Base-by-base conservation (phyloP, 148 eudicot genomes). In the Simmondsia chinensis region DNA sequence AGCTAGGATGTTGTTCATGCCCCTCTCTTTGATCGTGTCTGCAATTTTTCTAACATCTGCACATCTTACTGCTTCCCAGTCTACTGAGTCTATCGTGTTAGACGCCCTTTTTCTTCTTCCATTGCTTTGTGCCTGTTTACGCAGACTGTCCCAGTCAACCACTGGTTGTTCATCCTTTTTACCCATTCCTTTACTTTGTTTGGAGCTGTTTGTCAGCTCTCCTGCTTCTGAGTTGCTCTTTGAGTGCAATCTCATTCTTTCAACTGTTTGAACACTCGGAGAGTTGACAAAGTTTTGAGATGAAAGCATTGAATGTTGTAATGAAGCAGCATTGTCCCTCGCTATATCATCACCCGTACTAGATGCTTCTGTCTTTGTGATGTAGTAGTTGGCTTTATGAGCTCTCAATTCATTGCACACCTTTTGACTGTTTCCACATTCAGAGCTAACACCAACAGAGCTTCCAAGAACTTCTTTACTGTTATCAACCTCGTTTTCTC, bases 71-170 rank as follows among this genome's bases (percentile, higher is more conserved):
- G 78, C 82, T 20, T 79, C 88, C 87, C 86, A 87, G 24, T 87
- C 71, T 0, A 79, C 65, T 18, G 85, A 79, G 49, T 82, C 94
- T 26, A 29, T 32, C 3, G 40, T 25, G 5, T 54, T 54, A 3
- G 12, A 54, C 0, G 43, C 61, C 18, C 57, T 49, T 19, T 59
- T 45, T 37, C 35, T 60, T 15, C 31, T 9, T 31, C 39, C 46
- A 25, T 55, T 44, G 6, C 20, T 16, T 16, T 70, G 34, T 28
- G 89, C 95, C 20, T 78, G 57, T 47, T 54, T 73, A 39, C 97
- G 71, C 15, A 89, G 72, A 47, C 58, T 70, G 61, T 89, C 97
- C 97, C 97, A 89, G 53, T 89, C 88, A 50, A 66, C 63, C 71
- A 55, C 41, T 51, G 43, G 26, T 54, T 52, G 59, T 50, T 71